Evolutionary conservation across 108 stramenopile species (phyloP), one percentile per base, ranked within the genome.

Genomic region (Fragilariopsis cylindrus): DNA sequence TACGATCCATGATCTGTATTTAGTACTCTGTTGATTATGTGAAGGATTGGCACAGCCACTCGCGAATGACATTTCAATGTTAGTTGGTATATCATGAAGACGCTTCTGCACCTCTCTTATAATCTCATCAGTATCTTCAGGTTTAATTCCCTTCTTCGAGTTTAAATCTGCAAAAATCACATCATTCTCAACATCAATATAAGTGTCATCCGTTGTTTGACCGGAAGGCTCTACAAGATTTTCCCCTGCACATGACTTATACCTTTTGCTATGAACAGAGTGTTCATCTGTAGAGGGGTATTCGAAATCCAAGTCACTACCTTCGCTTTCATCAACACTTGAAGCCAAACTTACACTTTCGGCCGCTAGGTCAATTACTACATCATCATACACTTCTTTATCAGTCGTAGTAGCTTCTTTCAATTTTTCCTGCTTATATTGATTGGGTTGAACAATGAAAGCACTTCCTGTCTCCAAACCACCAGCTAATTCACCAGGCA

Each of bases 51-150:
- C 11, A n/a, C n/a, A 50, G 48, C 48, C n/a, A 11, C 9, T 9
- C 21, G 48, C 16, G 47, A 5, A 21, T 69, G 68, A 46, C 30
- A 7, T 16, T 0, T 69, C 48, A 0, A 15, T 69, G 16, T 50
- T 13, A 4, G 56, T 43, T 40, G 70, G 15, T 4, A 47, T 16
- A 11, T 40, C 60, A 63, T 40, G 12, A 19, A 75, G 47, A 19
- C 48, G 74, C 19, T 58, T 39, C 69, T 75, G 74, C 7, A 75
- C 74, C 41, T 65, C 65, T 40, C 74, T 57, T 11, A 68, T 43
- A 16, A 75, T 75, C 30, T 68, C 65, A 46, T 57, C 18, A 4
- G 54, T 60, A 16, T 52, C 40, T 45, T 63, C 42, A 30, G 30
- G 30, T 30, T 30, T 30, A 30, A 30, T 30, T 30, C 30, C 30